Conservation (phyloP, 768 basidiomycete species). For the Guyanaporus albipodus region DNA sequence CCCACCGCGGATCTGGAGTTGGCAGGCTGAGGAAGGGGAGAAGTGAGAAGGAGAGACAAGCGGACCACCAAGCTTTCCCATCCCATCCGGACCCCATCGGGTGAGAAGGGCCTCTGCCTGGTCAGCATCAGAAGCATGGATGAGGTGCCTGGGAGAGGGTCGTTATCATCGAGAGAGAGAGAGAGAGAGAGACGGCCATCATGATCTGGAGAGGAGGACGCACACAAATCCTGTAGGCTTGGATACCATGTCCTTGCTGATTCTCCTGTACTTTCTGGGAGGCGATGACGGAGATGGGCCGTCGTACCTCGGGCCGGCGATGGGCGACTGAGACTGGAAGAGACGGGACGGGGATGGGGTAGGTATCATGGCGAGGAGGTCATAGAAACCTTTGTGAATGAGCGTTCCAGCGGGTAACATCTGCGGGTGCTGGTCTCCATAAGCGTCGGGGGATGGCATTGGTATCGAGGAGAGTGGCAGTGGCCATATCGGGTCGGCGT, state of each 20-base stretch:
- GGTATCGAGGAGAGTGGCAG: background rate
- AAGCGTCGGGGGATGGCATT: too few species aligned
- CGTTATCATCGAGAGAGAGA: slow-evolving; percentile 13
- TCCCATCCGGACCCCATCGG: slow-evolving; percentile 84
- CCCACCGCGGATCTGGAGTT: slow-evolving; percentile 79
- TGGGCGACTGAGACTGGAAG: slow-evolving; percentile 44
- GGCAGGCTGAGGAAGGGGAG: slow-evolving; percentile 22
- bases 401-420: slow-evolving; percentile 55
- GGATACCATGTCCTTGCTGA: slow-evolving; percentile 89
- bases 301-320: slow-evolving; percentile 68
- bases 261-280: slow-evolving; percentile 54
- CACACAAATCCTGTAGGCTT: slow-evolving; percentile 81
- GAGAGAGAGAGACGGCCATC: slow-evolving; percentile 10
- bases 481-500: slow-evolving; percentile 1
- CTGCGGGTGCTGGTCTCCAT: background rate
- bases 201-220: slow-evolving; percentile 38
- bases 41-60: slow-evolving; percentile 10
- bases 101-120: slow-evolving; percentile 83
- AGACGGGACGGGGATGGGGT: slow-evolving; percentile 59
- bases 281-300: slow-evolving; percentile 33
- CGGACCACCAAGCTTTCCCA: slow-evolving; percentile 86
- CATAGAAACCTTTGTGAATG: slow-evolving; percentile 88
- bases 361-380: slow-evolving; percentile 74
- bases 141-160: slow-evolving; percentile 61
- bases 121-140: slow-evolving; percentile 88